Evolutionary conservation across 1,284 basidiomycete species (phyloP), one percentile per base, ranked within the genome.

Genomic region (Athelia sp.): DNA sequence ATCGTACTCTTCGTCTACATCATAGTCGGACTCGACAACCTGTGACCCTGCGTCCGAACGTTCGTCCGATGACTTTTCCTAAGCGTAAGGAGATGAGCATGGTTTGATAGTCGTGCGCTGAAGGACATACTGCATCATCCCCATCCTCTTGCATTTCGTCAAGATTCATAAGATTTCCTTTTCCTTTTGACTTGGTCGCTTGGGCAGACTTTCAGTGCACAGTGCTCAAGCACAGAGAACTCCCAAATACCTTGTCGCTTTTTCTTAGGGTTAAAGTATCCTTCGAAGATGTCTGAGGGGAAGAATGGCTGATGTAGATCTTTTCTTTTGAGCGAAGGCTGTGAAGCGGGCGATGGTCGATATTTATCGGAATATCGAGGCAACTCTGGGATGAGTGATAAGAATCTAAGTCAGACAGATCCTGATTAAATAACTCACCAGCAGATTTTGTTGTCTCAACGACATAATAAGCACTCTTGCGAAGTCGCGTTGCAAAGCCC

Each of bases 1-100:
- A 64, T 90, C 87, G 56, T 87, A 88, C 62, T 90, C 87, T 60
- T 90, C 87, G 35, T 90, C 87, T 31, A 87, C 86, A 54, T 90
- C 88, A 60, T 90, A 90, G 62, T 90, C 88, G 36, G 80, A 79
- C 32, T 79, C 79, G 13, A 63, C 76, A 38, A 62, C 75, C 57
- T 84, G 78, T 3, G 84, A 86, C 18, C 77, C 83, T 21, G 62
- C 72, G 11, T 86, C 81, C 42, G 85, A 87, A 8, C 70, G 71
- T 52, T 84, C 83, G 4, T 82, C 81, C 24, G 72, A 76, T 1
- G 82, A 83, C 56, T 86, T 82, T 54, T 83, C 82, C 82, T 86
- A 52, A 1, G 17, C 35, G 15, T 34, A 29, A 47, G 26, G 35
- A 24, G n/a, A 44, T 51, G 45, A 49, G 32, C 48, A 24, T 56